A percentile compares a stretch with the other conserved stretches of the same genome.
phyloP scores from a whole-genome alignment of 169 alveolate species.

The Hepatocystis sp. region DNA sequence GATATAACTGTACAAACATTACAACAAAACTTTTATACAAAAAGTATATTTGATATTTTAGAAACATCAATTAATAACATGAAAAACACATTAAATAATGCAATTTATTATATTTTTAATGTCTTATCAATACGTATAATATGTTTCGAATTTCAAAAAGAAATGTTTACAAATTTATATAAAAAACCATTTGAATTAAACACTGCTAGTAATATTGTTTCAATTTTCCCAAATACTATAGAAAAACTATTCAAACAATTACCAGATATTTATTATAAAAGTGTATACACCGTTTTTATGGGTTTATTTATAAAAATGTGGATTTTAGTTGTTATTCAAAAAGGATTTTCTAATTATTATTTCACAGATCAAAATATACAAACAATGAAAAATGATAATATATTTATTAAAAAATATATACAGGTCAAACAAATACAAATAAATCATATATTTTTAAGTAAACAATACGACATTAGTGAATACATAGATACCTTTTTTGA shows the following conservation, averaged over 20 bases:
- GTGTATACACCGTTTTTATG: constrained; percentile 43
- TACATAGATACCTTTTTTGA: constrained; percentile 61
- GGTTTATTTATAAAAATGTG: constrained; percentile 71
- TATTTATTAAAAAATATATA: constrained; percentile 19
- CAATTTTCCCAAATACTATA: constrained; percentile 49
- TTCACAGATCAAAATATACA: constrained; percentile 31
- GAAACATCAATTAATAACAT: constrained; percentile 57
- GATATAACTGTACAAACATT: constrained; percentile 20
- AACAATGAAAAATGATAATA: constrained; percentile 45
- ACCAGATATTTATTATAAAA: constrained; percentile 29
- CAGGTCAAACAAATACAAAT: constrained; percentile 15
- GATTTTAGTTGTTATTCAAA: constrained; percentile 40
- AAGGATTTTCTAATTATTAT: constrained; percentile 39
- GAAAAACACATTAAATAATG: constrained; percentile 54
- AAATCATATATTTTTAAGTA: constrained; percentile 26
- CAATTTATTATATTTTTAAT: constrained; percentile 48
- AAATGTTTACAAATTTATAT: constrained; percentile 54
- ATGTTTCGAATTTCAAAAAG: constrained; percentile 69
- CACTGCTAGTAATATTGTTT: constrained; percentile 6
- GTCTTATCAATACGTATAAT: constrained; percentile 57
- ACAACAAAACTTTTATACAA: constrained; percentile 53
- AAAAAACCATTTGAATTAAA: constrained; percentile 21
- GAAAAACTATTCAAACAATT: constrained; percentile 48
- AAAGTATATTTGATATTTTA: constrained; percentile 50
- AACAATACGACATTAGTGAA: constrained; percentile 47